Conservation (phyloP, 495 filamentous ascomycete species). For the Penicillium ochrochloron region DNA sequence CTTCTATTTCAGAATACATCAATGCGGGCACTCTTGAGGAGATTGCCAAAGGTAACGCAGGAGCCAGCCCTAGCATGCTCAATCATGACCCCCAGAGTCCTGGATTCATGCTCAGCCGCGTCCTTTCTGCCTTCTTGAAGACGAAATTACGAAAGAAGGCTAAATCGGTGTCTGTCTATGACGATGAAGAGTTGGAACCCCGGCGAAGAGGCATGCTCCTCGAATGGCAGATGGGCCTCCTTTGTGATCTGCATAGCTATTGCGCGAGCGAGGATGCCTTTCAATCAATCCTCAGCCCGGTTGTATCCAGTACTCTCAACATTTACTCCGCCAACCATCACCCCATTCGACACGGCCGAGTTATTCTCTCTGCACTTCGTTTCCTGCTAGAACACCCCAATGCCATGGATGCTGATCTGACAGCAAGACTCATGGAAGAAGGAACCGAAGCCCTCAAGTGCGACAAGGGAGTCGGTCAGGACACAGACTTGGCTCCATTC, state of each 20-base stretch:
- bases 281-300: slow-evolving; percentile 32
- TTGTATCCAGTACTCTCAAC: slow-evolving; percentile 44
- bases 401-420: slow-evolving; percentile 34
- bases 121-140: slow-evolving; percentile 52
- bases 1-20: slow-evolving; percentile 54
- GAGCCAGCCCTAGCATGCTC: slow-evolving; percentile 27
- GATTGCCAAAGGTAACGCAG: slow-evolving; percentile 35
- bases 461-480: slow-evolving; percentile 47
- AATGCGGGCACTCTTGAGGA: slow-evolving; percentile 45
- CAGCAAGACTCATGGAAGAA: slow-evolving; percentile 41
- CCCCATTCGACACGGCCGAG: slow-evolving; percentile 53
- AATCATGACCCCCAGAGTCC: slow-evolving; percentile 43
- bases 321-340: slow-evolving; percentile 43
- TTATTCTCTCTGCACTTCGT: slow-evolving; percentile 47
- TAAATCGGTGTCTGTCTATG: slow-evolving; percentile 41
- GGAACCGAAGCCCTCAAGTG: slow-evolving; percentile 37
- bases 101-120: slow-evolving; percentile 51
- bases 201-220: slow-evolving; percentile 53
- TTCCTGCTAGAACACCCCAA: slow-evolving; percentile 45
- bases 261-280: slow-evolving; percentile 39
- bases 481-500: slow-evolving; percentile 58
- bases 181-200: slow-evolving; percentile 41
- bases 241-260: slow-evolving; percentile 39
- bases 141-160: slow-evolving; percentile 44
- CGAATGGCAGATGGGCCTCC: slow-evolving; percentile 58